Evolutionary conservation across 108 stramenopile species (phyloP).

Genomic region (Cyclotella choctawhatcheeana): DNA sequence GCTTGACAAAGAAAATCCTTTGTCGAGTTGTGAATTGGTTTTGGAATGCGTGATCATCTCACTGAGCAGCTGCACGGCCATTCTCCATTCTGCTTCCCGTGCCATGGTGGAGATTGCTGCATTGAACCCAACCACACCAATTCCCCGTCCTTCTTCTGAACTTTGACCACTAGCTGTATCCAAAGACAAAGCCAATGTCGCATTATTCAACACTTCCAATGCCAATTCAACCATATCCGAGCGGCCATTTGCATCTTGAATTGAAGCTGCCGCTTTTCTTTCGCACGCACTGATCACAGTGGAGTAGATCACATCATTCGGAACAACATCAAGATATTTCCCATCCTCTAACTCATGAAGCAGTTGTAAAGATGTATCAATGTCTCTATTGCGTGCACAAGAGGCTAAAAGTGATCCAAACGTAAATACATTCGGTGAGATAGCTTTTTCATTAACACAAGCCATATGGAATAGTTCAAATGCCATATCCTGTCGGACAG

Average conservation of each 20-base stretch:
- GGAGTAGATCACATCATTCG: constrained; percentile 80
- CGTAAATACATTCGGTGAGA: constrained; percentile 78
- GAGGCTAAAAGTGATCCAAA: constrained; percentile 75
- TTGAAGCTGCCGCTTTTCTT: constrained; percentile 18
- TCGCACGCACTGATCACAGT: constrained; percentile 80
- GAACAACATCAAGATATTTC: constrained; percentile 51
- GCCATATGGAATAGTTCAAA: constrained; percentile 54
- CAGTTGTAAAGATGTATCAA: constrained; percentile 48
- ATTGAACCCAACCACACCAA: constrained; percentile 88
- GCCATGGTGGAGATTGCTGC: constrained; percentile 81
- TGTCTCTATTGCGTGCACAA: constrained; percentile 68
- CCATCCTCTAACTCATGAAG: constrained; percentile 41
- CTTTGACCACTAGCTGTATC: neutral
- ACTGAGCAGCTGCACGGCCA: constrained; percentile 58
- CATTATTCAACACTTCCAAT: constrained; percentile 63
- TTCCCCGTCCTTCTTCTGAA: constrained; percentile 10
- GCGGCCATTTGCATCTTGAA: neutral
- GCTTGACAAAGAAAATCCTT: constrained; percentile 5
- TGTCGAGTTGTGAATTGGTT: neutral
- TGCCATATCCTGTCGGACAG: constrained; percentile 51
- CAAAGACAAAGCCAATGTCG: constrained; percentile 28
- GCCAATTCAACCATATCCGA: constrained; percentile 53
- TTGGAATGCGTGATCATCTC: constrained; percentile 64
- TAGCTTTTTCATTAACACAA: constrained; percentile 5
- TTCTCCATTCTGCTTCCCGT: constrained; percentile 66